Conservation (phyloP, 805 yeast genomes). For the Scheffersomyces coipomensis region DNA sequence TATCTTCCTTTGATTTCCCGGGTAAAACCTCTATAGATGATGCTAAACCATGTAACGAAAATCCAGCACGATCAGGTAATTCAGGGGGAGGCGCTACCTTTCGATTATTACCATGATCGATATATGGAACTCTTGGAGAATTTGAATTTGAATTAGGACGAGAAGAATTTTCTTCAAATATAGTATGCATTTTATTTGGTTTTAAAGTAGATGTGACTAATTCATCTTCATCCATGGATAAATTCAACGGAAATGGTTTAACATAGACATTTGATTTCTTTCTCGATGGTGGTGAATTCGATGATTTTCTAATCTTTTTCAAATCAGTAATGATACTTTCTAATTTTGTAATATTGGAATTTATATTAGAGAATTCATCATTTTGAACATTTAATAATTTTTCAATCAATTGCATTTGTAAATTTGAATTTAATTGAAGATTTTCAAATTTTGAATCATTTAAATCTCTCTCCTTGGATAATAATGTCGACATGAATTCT, state of each 20-base stretch:
- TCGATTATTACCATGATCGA: neutral
- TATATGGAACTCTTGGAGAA: neutral
- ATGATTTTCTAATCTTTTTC: constrained; percentile 3
- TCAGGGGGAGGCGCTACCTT: neutral
- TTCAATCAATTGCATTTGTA: constrained; percentile 10
- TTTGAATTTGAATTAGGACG: neutral
- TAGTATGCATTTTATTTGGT: constrained; percentile 7
- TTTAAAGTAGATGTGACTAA: neutral
- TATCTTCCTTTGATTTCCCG: neutral
- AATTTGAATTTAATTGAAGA: constrained; percentile 6
- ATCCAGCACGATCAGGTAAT: neutral
- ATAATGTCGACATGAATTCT: neutral
- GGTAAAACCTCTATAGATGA: constrained; percentile 8
- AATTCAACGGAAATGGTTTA: constrained; percentile 19
- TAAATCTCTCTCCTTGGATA: neutral
- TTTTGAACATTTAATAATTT: constrained; percentile 8
- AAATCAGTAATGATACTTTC: constrained; percentile 5
- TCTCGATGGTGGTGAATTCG: neutral
- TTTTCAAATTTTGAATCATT: neutral
- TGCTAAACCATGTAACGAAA: constrained; percentile 13
- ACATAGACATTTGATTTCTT: constrained; percentile 1
- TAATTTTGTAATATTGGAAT: constrained; percentile 6
- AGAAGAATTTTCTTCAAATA: constrained; percentile 6
- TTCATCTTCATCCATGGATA: constrained; percentile 1
- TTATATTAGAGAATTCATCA: constrained; percentile 9